A percentile compares a stretch with the other conserved stretches of the same genome.
Conservation (phyloP, 441 rosid species). For the Gossypium gossypioides region DNA sequence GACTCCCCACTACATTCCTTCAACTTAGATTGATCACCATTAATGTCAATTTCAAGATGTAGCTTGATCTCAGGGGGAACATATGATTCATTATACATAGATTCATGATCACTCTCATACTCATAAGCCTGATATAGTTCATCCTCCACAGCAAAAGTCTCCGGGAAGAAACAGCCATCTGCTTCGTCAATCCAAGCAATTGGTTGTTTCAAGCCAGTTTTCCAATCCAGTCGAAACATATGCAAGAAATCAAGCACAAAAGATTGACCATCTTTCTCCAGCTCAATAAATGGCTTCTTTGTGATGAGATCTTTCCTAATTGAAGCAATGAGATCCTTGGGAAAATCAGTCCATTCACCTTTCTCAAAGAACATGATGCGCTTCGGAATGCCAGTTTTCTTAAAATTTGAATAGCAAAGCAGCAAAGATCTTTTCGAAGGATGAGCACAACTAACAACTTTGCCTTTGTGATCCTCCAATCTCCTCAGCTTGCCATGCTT, state of each 20-base stretch:
- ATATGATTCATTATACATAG: constrained; percentile 13
- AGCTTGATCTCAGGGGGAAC: constrained; percentile 62
- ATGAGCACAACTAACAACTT: constrained; percentile 25
- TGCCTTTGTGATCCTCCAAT: constrained; percentile 25
- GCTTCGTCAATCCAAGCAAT: constrained; percentile 92
- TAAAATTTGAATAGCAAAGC: constrained; percentile 58
- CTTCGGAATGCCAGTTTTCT: constrained; percentile 53
- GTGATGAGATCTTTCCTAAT: constrained; percentile 47
- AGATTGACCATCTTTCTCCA: constrained; percentile 36
- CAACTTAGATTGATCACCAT: constrained; percentile 45
- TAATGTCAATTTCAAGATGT: constrained; percentile 75
- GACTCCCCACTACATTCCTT: constrained; percentile 80
- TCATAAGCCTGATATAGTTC: constrained; percentile 28
- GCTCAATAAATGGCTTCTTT: constrained; percentile 60
- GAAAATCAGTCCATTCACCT: constrained; percentile 77
- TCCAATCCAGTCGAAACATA: constrained; percentile 59
- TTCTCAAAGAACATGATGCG: constrained; percentile 66
- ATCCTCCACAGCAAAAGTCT: constrained; percentile 34
- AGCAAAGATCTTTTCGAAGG: constrained; percentile 40
- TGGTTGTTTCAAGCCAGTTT: constrained; percentile 50
- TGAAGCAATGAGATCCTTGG: constrained; percentile 34
- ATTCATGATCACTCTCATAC: constrained; percentile 24
- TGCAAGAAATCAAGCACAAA: constrained; percentile 74
- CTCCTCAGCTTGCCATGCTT: constrained; percentile 46
- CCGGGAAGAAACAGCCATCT: constrained; percentile 75